Conservation (phyloP, 2,329 filamentous ascomycete genomes). For the Paecilomyces dactylethromorphus region DNA sequence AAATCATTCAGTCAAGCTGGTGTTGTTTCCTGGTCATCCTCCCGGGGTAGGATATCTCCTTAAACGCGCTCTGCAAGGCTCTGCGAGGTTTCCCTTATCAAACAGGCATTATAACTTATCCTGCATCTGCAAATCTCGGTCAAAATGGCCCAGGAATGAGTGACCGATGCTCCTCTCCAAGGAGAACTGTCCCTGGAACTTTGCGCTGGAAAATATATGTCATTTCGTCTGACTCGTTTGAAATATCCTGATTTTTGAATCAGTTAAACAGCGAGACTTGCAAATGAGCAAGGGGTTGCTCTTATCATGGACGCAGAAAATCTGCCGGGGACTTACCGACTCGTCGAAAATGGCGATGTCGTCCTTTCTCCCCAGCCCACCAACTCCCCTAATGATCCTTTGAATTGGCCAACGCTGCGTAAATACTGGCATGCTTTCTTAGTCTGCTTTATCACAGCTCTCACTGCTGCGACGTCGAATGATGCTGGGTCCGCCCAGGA, state of each 20-base stretch:
- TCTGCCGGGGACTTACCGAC: slow-evolving; percentile 19
- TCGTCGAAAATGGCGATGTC: slow-evolving; percentile 35
- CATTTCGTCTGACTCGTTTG: not conserved
- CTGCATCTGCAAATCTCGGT: not conserved
- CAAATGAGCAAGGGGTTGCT: not conserved
- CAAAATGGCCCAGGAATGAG: not conserved
- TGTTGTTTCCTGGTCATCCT: not conserved
- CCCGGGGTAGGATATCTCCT: not conserved
- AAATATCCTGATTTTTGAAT: not conserved
- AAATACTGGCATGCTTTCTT: slow-evolving; percentile 48
- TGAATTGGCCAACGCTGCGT: slow-evolving; percentile 45
- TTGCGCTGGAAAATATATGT: not conserved
- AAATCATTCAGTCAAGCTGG: not conserved
- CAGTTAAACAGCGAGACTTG: not conserved
- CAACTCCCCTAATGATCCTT: slow-evolving; percentile 46
- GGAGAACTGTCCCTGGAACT: not conserved
- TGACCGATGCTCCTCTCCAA: not conserved
- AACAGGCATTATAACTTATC: not conserved
- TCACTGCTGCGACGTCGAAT: slow-evolving; percentile 53
- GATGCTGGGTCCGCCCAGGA: slow-evolving; percentile 48
- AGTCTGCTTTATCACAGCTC: slow-evolving; percentile 47
- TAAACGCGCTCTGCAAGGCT: not conserved
- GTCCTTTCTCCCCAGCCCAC: slow-evolving; percentile 50
- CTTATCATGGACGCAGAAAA: slow-evolving; percentile 3
- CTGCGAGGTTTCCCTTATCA: not conserved